These are phyloP conservation scores for Calonectria pauciramosa DNA, from an alignment of 2,329 filamentous ascomycete species.

Conservation along the genomic window DNA sequence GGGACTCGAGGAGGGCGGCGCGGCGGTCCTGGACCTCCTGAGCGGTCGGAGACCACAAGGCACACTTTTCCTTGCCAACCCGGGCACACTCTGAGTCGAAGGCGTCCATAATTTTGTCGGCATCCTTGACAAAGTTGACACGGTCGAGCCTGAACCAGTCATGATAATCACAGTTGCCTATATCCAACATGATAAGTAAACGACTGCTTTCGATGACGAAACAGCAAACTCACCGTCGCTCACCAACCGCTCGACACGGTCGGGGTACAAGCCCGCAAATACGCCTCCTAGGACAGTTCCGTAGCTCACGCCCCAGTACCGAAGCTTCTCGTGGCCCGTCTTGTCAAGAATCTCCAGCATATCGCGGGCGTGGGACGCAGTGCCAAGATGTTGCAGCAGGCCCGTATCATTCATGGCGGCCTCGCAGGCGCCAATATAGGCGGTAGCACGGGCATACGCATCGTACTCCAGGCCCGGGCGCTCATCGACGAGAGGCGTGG, in stretches of 20 bases:
- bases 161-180: slow-evolving; percentile 65
- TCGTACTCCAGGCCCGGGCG: slow-evolving; percentile 62
- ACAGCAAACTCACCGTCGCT: slow-evolving; percentile 59
- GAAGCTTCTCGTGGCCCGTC: slow-evolving; percentile 57
- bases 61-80: slow-evolving; percentile 63
- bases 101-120: slow-evolving; percentile 65
- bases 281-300: slow-evolving; percentile 66
- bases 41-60: slow-evolving; percentile 56
- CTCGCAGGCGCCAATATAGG: slow-evolving; percentile 60
- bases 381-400: slow-evolving; percentile 58
- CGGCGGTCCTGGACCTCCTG: slow-evolving; percentile 56
- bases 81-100: slow-evolving; percentile 69
- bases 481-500: slow-evolving; percentile 60
- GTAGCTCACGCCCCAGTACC: slow-evolving; percentile 70
- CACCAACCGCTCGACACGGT: slow-evolving; percentile 63
- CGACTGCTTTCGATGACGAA: not conserved
- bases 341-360: slow-evolving; percentile 62
- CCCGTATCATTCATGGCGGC: slow-evolving; percentile 50
- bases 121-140: slow-evolving; percentile 65
- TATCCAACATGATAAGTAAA: not conserved
- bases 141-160: slow-evolving; percentile 64
- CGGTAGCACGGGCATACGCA: slow-evolving; percentile 57
- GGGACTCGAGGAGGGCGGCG: slow-evolving; percentile 53
- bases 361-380: slow-evolving; percentile 60
- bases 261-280: slow-evolving; percentile 66